Evolutionary conservation across 257 asterid genomes (phyloP), one percentile per base, ranked within the genome.

Genomic region (Petunia axillaris): DNA sequence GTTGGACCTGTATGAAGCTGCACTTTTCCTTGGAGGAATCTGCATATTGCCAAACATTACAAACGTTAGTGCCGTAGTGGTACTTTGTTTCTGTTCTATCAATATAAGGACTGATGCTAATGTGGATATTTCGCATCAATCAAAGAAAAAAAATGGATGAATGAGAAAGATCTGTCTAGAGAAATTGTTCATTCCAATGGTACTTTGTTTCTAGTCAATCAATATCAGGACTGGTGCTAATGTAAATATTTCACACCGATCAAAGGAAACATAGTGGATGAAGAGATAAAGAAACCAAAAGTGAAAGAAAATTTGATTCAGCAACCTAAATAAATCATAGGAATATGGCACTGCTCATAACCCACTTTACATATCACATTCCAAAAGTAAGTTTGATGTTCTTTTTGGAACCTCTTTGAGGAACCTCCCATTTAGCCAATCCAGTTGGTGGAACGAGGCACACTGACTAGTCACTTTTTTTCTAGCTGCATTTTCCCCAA

Each of bases 11-110:
- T 95, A 92, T 75, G 99, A 95, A 84, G 97, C 97, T 65, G 97
- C 93, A 84, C 86, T 92, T 87, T 78, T 91, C 80, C 99, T 90
- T 50, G 99, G 99, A 85, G 99, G 99, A 85, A 93, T 95, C 99
- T 95, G 98, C 87, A 85, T 53, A 55, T 71, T 73, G 62, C 68
- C 25, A 77, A 54, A 70, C 70, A 76, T 15, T 1, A 52, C 57
- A 73, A 80, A 67, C 64, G 43, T 85, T 82, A 89, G 84, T 67
- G 25, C 25, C 65, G 10, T 5, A 48, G 76, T 36, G 53, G 62
- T 71, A 62, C 74, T 68, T 68, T 39, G 2, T 3, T 35, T 71
- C n/a, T 65, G 15, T 40, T 58, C 6, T 41, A 44, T 70, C 38
- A 67, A 13, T 43, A 46, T 58, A 71, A 40, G 55, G 11, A 75